Evolutionary conservation across 495 filamentous ascomycete species (phyloP).

Genomic region (Evansstolkia leycettana): DNA sequence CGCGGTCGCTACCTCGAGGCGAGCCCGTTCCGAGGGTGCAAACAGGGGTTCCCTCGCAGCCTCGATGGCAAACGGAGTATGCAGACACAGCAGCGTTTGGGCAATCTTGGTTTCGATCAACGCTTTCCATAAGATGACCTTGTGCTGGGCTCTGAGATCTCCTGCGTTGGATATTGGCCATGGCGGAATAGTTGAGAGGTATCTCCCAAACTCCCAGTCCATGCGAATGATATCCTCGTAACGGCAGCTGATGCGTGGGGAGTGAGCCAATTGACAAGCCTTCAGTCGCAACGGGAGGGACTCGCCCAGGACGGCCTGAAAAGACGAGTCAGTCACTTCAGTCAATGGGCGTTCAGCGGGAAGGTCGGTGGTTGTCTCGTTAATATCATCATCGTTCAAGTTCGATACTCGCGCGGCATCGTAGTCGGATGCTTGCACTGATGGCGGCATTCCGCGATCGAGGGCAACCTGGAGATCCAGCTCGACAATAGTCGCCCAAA

Average conservation of each 20-base stretch:
- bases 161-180: slow-evolving; percentile 16
- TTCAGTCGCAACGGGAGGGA: slow-evolving; percentile 27
- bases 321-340: slow-evolving; percentile 29
- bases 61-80: slow-evolving; percentile 34
- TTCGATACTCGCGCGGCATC: slow-evolving; percentile 44
- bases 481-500: slow-evolving; percentile 59
- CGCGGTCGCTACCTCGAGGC: slow-evolving; percentile 26
- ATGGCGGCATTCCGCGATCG: slow-evolving; percentile 45
- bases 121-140: slow-evolving; percentile 19
- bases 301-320: slow-evolving; percentile 17
- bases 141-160: slow-evolving; percentile 17
- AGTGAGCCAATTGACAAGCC: slow-evolving; percentile 27
- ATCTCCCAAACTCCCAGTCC: slow-evolving; percentile 27
- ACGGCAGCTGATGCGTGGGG: slow-evolving; percentile 27
- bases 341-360: slow-evolving; percentile 16
- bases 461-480: slow-evolving; percentile 47
- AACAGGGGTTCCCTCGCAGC: slow-evolving; percentile 23
- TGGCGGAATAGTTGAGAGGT: slow-evolving; percentile 23
- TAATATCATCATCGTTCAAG: slow-evolving; percentile 30
- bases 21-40: slow-evolving; percentile 24
- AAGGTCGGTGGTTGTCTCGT: slow-evolving; percentile 23
- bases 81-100: slow-evolving; percentile 25
- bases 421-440: slow-evolving; percentile 41
- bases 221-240: slow-evolving; percentile 33
- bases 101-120: slow-evolving; percentile 25